Percentiles rank a stretch among this genome's conserved stretches.
Conservation (phyloP, 352 stramenopile genomes). For the Plasmopara muralis region DNA sequence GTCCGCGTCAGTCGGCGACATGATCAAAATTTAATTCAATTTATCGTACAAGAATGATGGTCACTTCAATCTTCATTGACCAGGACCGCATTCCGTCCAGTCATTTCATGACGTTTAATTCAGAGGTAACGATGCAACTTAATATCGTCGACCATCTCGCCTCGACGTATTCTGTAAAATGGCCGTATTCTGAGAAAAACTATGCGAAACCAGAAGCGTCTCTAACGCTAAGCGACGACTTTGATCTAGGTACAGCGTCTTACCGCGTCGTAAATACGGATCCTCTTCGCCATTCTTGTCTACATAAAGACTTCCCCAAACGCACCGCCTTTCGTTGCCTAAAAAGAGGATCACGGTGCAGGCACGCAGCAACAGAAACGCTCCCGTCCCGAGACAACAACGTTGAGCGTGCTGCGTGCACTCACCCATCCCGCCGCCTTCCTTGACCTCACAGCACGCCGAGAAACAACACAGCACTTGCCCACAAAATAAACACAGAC, state of each 20-base stretch:
- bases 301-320: slow-evolving; percentile 80
- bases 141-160: slow-evolving; percentile 73
- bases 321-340: slow-evolving; percentile 68
- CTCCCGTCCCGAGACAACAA: slow-evolving; percentile 53
- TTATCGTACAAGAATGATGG: too few relatives aligned
- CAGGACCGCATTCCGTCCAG: too few relatives aligned
- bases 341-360: slow-evolving; percentile 83
- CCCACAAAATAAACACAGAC: slow-evolving; percentile 71
- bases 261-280: slow-evolving; percentile 66
- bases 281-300: slow-evolving; percentile 85
- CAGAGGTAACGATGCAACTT: not conserved
- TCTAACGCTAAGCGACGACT: slow-evolving; percentile 53
- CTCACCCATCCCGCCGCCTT: slow-evolving; percentile 53
- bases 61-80: too few relatives aligned
- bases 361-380: slow-evolving; percentile 64
- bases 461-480: slow-evolving; percentile 75
- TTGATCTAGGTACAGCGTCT: slow-evolving; percentile 63
- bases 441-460: slow-evolving; percentile 48
- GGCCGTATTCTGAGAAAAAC: slow-evolving; percentile 68
- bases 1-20: too few relatives aligned
- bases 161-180: slow-evolving; percentile 74
- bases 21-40: too few relatives aligned
- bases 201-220: slow-evolving; percentile 63
- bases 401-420: slow-evolving; percentile 65
- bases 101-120: too few relatives aligned